Conservation (phyloP, 2,329 filamentous ascomycete genomes). For the Trichoderma lentiforme region DNA sequence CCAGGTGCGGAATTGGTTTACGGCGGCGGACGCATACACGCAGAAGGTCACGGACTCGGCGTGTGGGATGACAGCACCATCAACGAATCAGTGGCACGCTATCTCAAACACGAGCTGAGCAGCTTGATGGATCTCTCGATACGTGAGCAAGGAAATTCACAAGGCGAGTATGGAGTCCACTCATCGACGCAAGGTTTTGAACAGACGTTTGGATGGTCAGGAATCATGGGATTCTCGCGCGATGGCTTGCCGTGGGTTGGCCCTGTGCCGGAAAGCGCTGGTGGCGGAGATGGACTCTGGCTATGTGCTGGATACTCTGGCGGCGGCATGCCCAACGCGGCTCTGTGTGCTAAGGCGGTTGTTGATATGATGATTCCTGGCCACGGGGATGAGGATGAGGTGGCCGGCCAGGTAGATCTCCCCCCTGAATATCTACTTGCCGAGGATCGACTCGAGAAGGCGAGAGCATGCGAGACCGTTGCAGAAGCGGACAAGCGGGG, state of each 20-base stretch:
- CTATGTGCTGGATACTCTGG: not conserved
- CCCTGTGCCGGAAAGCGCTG: not conserved
- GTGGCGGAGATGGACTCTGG: not conserved
- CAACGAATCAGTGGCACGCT: not conserved
- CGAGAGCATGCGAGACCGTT: not conserved
- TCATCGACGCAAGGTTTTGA: rapidly evolving
- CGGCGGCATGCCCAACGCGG: not conserved
- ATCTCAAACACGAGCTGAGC: not conserved
- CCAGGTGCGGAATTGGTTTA: not conserved
- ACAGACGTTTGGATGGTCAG: not conserved
- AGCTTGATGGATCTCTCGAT: not conserved
- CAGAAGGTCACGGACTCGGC: not conserved
- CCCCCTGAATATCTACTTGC: not conserved
- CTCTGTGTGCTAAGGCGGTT: not conserved
- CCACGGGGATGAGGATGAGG: not conserved
- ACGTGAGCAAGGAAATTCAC: not conserved
- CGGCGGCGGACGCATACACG: not conserved
- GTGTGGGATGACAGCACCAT: not conserved
- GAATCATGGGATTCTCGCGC: not conserved
- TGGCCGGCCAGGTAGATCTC: not conserved
- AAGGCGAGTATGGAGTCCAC: not conserved
- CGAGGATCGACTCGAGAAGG: not conserved
- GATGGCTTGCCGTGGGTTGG: not conserved
- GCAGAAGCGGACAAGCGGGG: not conserved
- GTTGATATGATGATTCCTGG: not conserved